Evolutionary conservation across 2,329 filamentous ascomycete genomes (phyloP), one percentile per base, ranked within the genome.

Genomic region (Taxawa tesnikishii): DNA sequence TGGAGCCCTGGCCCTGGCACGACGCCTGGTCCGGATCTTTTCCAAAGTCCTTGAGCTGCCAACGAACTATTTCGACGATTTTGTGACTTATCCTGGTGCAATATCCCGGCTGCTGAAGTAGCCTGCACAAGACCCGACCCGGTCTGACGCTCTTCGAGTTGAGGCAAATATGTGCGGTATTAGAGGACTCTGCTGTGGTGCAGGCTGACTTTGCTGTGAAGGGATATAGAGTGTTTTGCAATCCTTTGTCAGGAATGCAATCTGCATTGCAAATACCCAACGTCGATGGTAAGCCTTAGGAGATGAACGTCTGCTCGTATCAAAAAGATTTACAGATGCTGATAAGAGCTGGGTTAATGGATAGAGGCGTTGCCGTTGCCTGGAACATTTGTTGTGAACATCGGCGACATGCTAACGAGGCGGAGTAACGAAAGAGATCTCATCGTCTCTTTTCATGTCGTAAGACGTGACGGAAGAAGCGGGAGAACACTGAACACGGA

Each of bases 191-290:
- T n/a, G n/a, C n/a, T n/a, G n/a, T n/a, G n/a, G n/a, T n/a, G n/a
- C n/a, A n/a, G n/a, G n/a, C n/a, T n/a, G n/a, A n/a, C n/a, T n/a
- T n/a, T n/a, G n/a, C n/a, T n/a, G n/a, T n/a, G n/a, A n/a, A n/a
- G n/a, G 19, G 62, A 66, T 41, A 62, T 65, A 39, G 61, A 62
- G 26, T 64, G 60, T 39, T 53, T 63, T 7, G 65, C 62, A 0
- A 55, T 65, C 4, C 50, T 66, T 2, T 50, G 62, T n/a, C 50
- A 60, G 1, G 61, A 63, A 35, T 43, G 51, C 60, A 58, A 0
- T 53, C 48, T 3, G 53, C 50, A 3, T 44, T 65, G 2, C 56
- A 65, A 38, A 58, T 64, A 9, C 37, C 41, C 13, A 51, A 54
- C 35, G 55, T 56, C 41, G 48, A 54, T 26, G 50, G 49, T n/a